Conservation (phyloP, 345 rosid species). For the Citrus australasica region DNA sequence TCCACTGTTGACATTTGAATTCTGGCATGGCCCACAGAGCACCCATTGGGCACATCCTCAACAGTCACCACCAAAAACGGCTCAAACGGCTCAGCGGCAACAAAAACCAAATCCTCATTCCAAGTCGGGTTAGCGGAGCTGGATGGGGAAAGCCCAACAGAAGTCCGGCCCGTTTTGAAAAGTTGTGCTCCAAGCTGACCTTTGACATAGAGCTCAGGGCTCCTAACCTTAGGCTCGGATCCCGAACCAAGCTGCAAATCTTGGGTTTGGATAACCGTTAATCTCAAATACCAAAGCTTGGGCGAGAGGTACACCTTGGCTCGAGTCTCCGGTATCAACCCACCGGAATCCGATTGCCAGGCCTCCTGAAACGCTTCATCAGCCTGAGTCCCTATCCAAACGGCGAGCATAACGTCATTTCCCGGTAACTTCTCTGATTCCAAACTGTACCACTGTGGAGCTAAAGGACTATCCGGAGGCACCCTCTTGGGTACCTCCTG, state of each 20-base stretch:
- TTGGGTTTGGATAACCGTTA: conserved; percentile 97
- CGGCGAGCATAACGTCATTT: conserved; percentile 93
- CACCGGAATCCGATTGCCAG: conserved; percentile 98
- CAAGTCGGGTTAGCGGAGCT: conserved; percentile 70
- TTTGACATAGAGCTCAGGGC: conserved; percentile 66
- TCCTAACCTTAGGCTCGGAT: conserved; percentile 61
- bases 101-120: conserved; percentile 91
- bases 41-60: conserved; percentile 57
- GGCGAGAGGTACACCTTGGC: conserved; percentile 90
- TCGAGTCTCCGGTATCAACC: conserved; percentile 80
- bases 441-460: conserved; percentile 90
- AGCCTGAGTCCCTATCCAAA: conserved; percentile 89
- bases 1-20: conserved; percentile 71
- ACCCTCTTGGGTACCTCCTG: conserved; percentile 85
- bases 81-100: conserved; percentile 93
- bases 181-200: conserved; percentile 82
- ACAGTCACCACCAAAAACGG: conserved; percentile 70
- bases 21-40: conserved; percentile 58
- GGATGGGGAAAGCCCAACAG: conserved; percentile 44
- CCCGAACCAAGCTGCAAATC: conserved; percentile 73
- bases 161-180: conserved; percentile 74
- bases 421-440: conserved; percentile 65
- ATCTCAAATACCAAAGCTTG: conserved; percentile 88
- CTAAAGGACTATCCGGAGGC: conserved; percentile 87
- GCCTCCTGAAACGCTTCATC: conserved; percentile 97